phyloP scores from a whole-genome alignment of 2,329 filamentous ascomycete species.

The Colletotrichum tropicale region DNA sequence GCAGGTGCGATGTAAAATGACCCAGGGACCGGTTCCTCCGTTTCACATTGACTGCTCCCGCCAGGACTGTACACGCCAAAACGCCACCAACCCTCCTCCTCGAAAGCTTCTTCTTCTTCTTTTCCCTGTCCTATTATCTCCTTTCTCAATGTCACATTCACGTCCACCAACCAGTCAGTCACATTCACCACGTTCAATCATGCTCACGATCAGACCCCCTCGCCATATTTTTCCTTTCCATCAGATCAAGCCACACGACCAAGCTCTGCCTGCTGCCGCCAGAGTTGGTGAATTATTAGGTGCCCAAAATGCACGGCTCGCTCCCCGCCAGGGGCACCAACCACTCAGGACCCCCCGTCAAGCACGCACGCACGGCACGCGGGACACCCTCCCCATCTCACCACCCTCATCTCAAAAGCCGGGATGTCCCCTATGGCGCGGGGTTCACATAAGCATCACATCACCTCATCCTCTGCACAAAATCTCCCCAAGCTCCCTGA shows the following conservation, averaged over 20 bases:
- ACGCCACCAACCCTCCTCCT: not conserved
- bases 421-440: not conserved
- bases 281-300: not conserved
- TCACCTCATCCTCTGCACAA: not conserved
- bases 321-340: not conserved
- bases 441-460: not conserved
- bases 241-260: not conserved
- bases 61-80: not conserved
- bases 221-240: not conserved
- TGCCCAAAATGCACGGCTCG: not conserved
- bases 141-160: not conserved
- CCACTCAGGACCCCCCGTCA: too few species aligned
- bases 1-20: not conserved
- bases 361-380: not conserved
- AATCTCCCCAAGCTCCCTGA: not conserved
- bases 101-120: not conserved
- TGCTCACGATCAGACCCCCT: not conserved
- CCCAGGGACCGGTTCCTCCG: constrained; percentile 2
- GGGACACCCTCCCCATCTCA: not conserved
- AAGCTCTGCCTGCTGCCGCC: not conserved
- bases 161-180: not conserved
- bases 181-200: too few species aligned
- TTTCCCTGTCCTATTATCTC: not conserved
- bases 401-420: not conserved
- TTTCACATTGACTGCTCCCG: constrained; percentile 1